Conservation (phyloP, 2,329 filamentous ascomycete species). For the Colletotrichum kahawae region DNA sequence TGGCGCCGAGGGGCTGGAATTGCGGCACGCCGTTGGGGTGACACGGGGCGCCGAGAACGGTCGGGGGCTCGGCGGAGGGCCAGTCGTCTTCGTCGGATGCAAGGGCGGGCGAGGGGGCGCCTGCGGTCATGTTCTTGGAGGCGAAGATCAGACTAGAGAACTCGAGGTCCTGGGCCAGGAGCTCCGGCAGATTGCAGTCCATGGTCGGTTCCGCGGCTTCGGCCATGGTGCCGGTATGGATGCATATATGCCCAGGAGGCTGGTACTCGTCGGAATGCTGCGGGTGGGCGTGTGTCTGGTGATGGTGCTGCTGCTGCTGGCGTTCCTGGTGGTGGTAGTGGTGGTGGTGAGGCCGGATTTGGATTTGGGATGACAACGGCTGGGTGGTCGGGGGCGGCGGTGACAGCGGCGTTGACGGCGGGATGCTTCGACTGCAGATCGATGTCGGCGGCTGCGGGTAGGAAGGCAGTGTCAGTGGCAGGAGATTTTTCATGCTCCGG, state of each 20-base stretch:
- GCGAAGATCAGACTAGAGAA: conserved; percentile 52
- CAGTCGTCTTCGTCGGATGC: conserved; percentile 29
- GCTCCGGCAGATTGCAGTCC: conserved; percentile 57
- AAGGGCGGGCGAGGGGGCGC: conserved; percentile 45
- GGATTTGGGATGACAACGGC: neutral
- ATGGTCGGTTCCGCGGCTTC: conserved; percentile 29
- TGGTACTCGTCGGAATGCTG: neutral
- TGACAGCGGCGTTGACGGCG: neutral
- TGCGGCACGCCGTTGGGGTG: conserved; percentile 10
- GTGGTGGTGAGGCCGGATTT: neutral
- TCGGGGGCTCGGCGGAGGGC: conserved; percentile 6
- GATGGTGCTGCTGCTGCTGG: neutral
- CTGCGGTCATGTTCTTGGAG: conserved; percentile 58
- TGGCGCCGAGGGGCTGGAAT: conserved; percentile 17
- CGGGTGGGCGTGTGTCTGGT: neutral
- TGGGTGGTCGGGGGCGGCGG: neutral
- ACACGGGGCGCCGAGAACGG: conserved; percentile 1
- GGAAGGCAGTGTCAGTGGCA: conserved; percentile 40
- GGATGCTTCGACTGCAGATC: neutral
- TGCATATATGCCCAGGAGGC: neutral
- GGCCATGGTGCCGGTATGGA: conserved; percentile 18
- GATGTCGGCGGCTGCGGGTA: conserved; percentile 4
- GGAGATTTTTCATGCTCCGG: conserved; percentile 42
- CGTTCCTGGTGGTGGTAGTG: neutral
- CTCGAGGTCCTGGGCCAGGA: conserved; percentile 60